Evolutionary conservation across 2,329 filamentous ascomycete species (phyloP).

Genomic region (Didymella segeticola): DNA sequence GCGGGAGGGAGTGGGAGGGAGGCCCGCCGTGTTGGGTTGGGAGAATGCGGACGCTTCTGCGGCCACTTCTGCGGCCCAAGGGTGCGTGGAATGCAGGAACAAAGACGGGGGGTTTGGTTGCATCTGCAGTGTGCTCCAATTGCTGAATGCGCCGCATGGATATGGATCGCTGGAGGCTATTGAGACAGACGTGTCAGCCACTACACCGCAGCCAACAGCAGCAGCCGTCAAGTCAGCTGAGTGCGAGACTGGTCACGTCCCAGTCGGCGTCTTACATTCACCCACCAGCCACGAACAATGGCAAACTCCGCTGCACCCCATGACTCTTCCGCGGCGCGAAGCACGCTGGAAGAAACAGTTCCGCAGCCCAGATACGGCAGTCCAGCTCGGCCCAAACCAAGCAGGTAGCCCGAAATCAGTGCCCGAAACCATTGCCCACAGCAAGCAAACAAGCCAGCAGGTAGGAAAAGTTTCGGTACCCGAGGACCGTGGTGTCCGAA

Average conservation of each 20-base stretch:
- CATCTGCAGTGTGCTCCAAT: no score
- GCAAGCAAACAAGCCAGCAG: no score
- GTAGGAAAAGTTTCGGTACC: conserved; percentile 12
- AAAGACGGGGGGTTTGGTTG: not conserved
- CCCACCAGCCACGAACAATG: not conserved
- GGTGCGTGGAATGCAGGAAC: conserved; percentile 8
- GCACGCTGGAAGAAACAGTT: not conserved
- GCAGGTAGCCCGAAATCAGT: conserved; percentile 6
- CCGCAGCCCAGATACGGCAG: no score
- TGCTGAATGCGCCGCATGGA: no score
- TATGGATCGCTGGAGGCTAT: not conserved
- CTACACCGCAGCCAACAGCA: not conserved
- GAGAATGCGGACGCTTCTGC: conserved; percentile 5
- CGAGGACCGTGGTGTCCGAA: conserved; percentile 17
- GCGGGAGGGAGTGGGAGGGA: conserved; percentile 15
- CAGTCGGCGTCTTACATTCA: not conserved
- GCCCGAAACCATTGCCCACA: no score
- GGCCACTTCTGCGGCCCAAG: conserved; percentile 1
- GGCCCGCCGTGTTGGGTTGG: conserved; percentile 6
- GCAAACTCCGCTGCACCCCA: not conserved
- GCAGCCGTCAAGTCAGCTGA: conserved; percentile 1
- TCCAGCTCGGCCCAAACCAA: not conserved
- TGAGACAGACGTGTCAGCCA: not conserved
- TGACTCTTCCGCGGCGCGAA: not conserved
- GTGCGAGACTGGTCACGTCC: conserved; percentile 3